These are phyloP conservation scores for Collybia nuda DNA, from an alignment of 768 basidiomycete species.

Conservation along the genomic window DNA sequence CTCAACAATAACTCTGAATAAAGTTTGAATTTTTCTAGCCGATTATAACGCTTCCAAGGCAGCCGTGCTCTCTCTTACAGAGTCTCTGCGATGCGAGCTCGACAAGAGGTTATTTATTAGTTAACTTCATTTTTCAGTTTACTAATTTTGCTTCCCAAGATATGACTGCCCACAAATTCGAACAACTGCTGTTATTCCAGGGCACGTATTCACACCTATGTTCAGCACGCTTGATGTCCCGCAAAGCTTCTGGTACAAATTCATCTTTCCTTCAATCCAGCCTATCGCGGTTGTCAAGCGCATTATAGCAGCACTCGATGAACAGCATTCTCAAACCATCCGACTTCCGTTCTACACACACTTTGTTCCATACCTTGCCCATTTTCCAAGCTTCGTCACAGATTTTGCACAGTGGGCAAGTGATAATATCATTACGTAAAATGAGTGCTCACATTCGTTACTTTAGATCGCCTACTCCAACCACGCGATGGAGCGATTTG, in stretches of 20 bases:
- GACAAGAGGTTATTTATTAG: constrained; percentile 57
- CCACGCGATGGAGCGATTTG: constrained; percentile 66
- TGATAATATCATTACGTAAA: constrained; percentile 4
- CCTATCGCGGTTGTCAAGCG: constrained; percentile 78
- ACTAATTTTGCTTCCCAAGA: constrained; percentile 26
- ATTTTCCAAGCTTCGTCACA: constrained; percentile 70
- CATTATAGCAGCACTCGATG: constrained; percentile 81
- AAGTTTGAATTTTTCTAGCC: constrained; percentile 36
- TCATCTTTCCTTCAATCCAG: constrained; percentile 74
- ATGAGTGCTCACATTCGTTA: constrained; percentile 1
- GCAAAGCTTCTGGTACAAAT: constrained; percentile 50
- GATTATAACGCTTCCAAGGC: constrained; percentile 95
- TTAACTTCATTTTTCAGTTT: constrained; percentile 7
- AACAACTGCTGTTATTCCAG: constrained; percentile 85
- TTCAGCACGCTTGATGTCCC: constrained; percentile 65
- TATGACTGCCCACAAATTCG: constrained; percentile 75
- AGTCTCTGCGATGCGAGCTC: constrained; percentile 86
- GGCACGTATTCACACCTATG: constrained; percentile 75
- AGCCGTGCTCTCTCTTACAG: constrained; percentile 77
- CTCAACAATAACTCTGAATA: background rate
- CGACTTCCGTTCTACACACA: constrained; percentile 73
- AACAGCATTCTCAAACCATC: constrained; percentile 71
- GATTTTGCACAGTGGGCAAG: constrained; percentile 79
- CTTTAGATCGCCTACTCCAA: constrained; percentile 66
- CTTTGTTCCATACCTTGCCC: constrained; percentile 50